Evolutionary conservation across 2,329 filamentous ascomycete genomes (phyloP), one percentile per base, ranked within the genome.

Genomic region (Colletotrichum eleusines): DNA sequence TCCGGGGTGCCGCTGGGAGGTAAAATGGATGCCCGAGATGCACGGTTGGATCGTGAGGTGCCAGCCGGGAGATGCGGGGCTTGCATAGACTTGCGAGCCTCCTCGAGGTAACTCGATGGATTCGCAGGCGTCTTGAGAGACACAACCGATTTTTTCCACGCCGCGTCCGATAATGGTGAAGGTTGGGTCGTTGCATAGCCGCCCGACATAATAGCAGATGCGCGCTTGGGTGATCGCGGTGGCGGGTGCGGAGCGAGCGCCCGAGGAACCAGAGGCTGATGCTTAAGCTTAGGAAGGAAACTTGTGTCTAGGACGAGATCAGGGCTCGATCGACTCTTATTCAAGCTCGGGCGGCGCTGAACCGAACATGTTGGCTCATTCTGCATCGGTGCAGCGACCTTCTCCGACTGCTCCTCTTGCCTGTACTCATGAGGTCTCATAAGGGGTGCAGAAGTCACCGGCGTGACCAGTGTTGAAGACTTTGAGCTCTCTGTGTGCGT

Each of bases 201-300:
- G 61, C 65, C 26, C 69, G 38, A 44, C 23, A 51, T 69, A 26
- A 26, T 42, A 9, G 68, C 69, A 7, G 66, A 67, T 6, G 33
- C 48, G 14, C 69, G 53, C 48, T 71, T 73, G 12, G 66, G 70
- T 74, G 78, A 74, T 75, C 64, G 54, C 77, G 71, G 68, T 42
- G 58, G 71, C 53, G 60, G 74, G 61, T 46, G 73, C 12, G 69
- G 69, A 28, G 59, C 40, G 23, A 71, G 12, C 1, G 65, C 46
- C 46, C 69, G 64, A 5, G 65, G 69, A 44, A 76, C 77, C 6
- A 85, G 76, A 11, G 81, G 76, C 50, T 83, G 82, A 48, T 83
- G 81, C 50, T 80, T 82, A 5, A 80, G 75, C n/a, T 79, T 74
- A 1, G 82, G 81, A 26, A 80, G 75, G 68, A 80, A 82, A 63